These are phyloP conservation scores for Solanum clarkiae DNA, from an alignment of 257 asterid genomes.

Conservation along the genomic window DNA sequence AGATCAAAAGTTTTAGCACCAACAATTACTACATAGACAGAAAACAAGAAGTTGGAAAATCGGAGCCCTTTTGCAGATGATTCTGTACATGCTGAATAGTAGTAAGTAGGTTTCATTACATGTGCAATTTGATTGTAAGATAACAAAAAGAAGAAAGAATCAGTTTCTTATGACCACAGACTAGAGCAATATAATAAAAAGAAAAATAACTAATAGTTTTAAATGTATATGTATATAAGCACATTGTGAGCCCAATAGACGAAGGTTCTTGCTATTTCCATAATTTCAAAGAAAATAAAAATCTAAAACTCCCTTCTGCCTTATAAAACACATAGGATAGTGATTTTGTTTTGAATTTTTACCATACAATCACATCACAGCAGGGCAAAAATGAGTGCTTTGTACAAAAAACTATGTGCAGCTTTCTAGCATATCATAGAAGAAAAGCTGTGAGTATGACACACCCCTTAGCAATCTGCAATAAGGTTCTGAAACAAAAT, in stretches of 20 bases:
- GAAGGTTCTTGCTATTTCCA: background rate
- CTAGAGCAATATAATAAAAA: background rate
- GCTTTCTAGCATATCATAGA: background rate
- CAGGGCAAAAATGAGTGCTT: background rate
- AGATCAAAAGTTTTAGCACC: conserved; percentile 54
- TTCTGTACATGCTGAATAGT: background rate
- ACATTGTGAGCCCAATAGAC: background rate
- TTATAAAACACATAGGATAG: background rate
- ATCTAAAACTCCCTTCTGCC: background rate
- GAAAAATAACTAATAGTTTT: background rate
- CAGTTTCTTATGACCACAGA: background rate
- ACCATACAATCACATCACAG: background rate
- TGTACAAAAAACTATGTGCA: conserved; percentile 2
- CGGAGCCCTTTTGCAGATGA: background rate
- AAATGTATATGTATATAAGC: background rate
- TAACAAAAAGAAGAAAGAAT: background rate
- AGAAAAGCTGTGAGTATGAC: background rate
- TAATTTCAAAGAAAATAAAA: background rate
- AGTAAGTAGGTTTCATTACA: background rate
- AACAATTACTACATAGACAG: conserved; percentile 46
- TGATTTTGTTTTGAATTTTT: background rate
- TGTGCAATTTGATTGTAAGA: background rate
- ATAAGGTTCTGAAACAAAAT: background rate
- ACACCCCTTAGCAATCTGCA: background rate
- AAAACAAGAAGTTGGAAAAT: background rate